Conservation (phyloP, 257 asterid species). For the Primulina eburnea region DNA sequence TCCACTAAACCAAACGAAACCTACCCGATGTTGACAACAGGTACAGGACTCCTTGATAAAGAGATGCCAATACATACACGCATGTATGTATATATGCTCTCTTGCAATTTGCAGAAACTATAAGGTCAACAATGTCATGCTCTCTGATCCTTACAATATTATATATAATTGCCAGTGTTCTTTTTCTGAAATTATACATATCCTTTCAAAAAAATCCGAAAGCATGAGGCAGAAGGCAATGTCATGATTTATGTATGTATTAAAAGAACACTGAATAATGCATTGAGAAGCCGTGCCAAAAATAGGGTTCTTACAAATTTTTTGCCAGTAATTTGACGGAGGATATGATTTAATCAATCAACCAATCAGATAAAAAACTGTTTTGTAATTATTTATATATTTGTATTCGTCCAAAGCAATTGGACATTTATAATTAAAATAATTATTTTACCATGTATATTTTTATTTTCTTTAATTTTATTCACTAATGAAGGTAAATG, state of each 20-base stretch:
- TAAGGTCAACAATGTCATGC: conserved; percentile 44
- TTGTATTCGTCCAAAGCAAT: neutral
- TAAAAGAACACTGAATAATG: too few relatives aligned
- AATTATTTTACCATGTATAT: too few relatives aligned
- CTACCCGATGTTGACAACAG: neutral
- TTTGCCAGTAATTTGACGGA: neutral
- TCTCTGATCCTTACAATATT: neutral
- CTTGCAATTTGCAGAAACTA: neutral
- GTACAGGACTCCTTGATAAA: neutral
- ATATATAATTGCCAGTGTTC: neutral
- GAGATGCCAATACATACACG: neutral
- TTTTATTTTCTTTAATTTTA: too few relatives aligned
- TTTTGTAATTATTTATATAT: too few relatives aligned
- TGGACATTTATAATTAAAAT: too few relatives aligned
- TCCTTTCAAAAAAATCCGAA: neutral
- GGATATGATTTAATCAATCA: neutral
- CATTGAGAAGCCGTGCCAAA: neutral
- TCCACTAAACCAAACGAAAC: neutral
- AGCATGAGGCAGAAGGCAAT: neutral
- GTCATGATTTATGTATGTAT: neutral
- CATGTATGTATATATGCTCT: too few relatives aligned
- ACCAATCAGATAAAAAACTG: neutral
- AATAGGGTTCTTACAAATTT: neutral
- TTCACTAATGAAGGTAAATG: too few relatives aligned
- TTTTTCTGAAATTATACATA: neutral